These are phyloP conservation scores for Dipteronia dyeriana DNA, from an alignment of 345 rosid genomes.

Conservation along the genomic window DNA sequence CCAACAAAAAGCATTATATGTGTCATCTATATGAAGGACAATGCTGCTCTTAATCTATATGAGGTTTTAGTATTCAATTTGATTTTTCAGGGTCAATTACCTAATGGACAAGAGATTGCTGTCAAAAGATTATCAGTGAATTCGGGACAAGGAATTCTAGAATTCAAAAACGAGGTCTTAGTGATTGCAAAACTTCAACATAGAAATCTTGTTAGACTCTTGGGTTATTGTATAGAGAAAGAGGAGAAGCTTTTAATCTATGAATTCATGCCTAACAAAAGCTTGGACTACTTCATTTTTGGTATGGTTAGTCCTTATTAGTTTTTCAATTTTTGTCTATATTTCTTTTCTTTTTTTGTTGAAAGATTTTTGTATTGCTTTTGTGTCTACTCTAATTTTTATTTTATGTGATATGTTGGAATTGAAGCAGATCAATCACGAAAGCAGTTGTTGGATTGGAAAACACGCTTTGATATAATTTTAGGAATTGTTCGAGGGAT, in stretches of 20 bases:
- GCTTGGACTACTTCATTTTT: conserved; percentile 22
- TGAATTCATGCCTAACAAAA: conserved; percentile 29
- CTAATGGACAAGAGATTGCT: neutral
- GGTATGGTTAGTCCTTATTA: neutral
- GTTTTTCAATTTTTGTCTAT: neutral
- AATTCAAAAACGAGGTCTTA: conserved; percentile 8
- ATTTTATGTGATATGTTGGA: neutral
- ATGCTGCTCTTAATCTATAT: neutral
- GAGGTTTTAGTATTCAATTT: neutral
- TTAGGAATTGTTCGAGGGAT: too few species aligned
- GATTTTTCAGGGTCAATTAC: neutral
- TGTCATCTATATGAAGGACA: too few species aligned
- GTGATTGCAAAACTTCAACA: conserved; percentile 24
- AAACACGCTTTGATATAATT: neutral
- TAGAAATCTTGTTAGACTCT: conserved; percentile 26
- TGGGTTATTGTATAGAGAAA: conserved; percentile 29
- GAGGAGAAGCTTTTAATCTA: conserved; percentile 25
- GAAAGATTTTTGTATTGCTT: neutral
- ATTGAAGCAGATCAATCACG: conserved; percentile 19
- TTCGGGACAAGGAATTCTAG: neutral
- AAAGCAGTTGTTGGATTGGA: conserved; percentile 28
- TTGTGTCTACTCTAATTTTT: too few species aligned
- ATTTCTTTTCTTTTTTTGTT: too few species aligned
- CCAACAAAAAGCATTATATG: neutral
- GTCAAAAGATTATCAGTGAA: neutral